Base-by-base conservation (phyloP, 495 filamentous ascomycete species). In the Hypoxylon trugodes region DNA sequence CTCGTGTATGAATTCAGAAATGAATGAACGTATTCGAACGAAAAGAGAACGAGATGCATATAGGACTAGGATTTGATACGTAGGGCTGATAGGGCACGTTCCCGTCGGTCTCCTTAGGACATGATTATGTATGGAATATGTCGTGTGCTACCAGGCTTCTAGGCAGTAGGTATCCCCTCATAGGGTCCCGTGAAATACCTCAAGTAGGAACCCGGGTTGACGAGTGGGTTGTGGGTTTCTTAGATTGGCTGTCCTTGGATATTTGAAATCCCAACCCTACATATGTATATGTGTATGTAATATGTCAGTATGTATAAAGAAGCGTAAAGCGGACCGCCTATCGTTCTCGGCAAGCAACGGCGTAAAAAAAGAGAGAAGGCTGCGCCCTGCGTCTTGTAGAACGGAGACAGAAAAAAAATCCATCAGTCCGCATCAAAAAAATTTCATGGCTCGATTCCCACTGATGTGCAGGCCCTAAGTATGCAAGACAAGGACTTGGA, bases 1-100 rank as follows among this genome's bases (percentile, higher is more conserved):
- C 51, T 61, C 40, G 57, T 40, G 13, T 58, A 33, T 7, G 53
- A 55, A 38, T 7, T 13, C 18, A 36, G 59, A 25, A 33, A 12
- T 25, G 16, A 41, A 46, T 16, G 35, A 25, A 45, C 19, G 19
- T 43, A 32, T 42, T 35, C 24, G 36, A 38, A 36, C 10, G 32
- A 43, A 32, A 24, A 30, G 6, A 24, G 19, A 28, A 49, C 13
- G 36, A 43, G 35, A 43, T 16, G 16, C 36, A 61, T 58, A 57
- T 40, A 57, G 40, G 49, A 41, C 56, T 24, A 15, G 45, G 52
- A 32, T 26, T 5, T 26, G n/a, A n/a, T n/a, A n/a, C 25, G 36
- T 67, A 67, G 58, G 64, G 64, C 64, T 67, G 64, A 62, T 49
- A 62, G 42, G 58, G 53, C 51, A 22, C 18, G 35, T 12, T 18